Percentiles rank a stretch among this genome's conserved stretches.
These are phyloP conservation scores for Auriscalpium microsporum DNA, from an alignment of 768 basidiomycete species.

Conservation along the genomic window DNA sequence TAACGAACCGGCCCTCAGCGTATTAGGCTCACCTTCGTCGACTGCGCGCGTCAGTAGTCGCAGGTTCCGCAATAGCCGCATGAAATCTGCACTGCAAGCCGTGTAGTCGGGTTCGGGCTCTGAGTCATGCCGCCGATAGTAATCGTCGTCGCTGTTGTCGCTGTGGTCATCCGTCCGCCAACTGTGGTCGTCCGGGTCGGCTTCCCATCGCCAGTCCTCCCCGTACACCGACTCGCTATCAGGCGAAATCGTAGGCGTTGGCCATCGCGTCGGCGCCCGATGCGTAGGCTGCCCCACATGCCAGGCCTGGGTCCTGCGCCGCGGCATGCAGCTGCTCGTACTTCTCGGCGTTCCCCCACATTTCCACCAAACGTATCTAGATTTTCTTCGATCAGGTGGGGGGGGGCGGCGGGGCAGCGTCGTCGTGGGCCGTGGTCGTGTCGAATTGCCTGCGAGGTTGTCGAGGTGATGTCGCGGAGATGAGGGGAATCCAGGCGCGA, in stretches of 20 bases:
- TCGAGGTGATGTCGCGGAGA: background rate
- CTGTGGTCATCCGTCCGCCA: background rate
- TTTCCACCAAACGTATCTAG: background rate
- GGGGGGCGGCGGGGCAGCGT: background rate
- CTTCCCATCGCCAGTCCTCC: no score
- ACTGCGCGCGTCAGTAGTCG: background rate
- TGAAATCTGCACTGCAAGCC: background rate
- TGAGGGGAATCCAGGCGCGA: background rate
- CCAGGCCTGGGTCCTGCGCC: background rate
- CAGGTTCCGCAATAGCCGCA: background rate
- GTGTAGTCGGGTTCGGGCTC: background rate
- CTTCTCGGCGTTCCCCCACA: background rate
- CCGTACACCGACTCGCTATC: no score
- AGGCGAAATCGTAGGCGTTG: no score
- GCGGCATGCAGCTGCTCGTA: background rate
- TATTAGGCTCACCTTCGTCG: no score
- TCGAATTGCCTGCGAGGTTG: background rate
- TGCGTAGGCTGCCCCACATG: no score
- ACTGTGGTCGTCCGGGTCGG: no score
- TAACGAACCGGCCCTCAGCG: no score
- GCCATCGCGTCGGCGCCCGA: no score
- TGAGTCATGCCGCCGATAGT: background rate
- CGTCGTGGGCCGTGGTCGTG: background rate
- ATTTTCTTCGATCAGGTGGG: background rate
- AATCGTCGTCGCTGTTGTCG: background rate